Percentiles rank a stretch among this genome's conserved stretches.
Evolutionary conservation across 1,284 basidiomycete genomes (phyloP).

Genomic region (Moniliophthora roreri): DNA sequence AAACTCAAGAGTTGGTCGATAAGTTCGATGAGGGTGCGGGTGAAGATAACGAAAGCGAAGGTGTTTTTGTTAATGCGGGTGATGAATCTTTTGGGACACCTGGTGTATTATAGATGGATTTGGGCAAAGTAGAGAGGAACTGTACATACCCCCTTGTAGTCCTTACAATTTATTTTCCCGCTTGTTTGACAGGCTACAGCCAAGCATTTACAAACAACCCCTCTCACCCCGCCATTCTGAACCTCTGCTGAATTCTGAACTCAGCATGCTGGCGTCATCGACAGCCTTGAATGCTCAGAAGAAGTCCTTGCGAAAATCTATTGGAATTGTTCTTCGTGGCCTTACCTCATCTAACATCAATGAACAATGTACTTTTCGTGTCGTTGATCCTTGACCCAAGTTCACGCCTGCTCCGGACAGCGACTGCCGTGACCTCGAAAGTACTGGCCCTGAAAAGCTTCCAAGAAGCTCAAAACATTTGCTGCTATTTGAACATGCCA

Average conservation of each 20-base stretch:
- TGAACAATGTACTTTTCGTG: slow-evolving; percentile 51
- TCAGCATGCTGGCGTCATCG: not conserved
- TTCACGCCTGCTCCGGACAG: slow-evolving; percentile 32
- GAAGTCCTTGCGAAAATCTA: slow-evolving; percentile 47
- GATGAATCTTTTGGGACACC: not conserved
- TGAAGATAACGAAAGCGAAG: slow-evolving; percentile 27
- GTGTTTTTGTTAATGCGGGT: slow-evolving; percentile 24
- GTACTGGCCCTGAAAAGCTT: slow-evolving; percentile 54
- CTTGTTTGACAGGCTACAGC: too few relatives aligned
- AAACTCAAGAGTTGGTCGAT: slow-evolving; percentile 54
- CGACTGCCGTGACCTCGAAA: slow-evolving; percentile 48
- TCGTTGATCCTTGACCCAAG: slow-evolving; percentile 12
- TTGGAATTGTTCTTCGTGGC: slow-evolving; percentile 42
- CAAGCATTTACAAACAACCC: too few relatives aligned
- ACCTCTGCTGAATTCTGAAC: too few relatives aligned
- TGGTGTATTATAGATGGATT: too few relatives aligned
- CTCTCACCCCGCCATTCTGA: too few relatives aligned
- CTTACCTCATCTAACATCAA: slow-evolving; percentile 45
- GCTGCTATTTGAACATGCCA: slow-evolving; percentile 82
- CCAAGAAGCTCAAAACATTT: slow-evolving; percentile 45
- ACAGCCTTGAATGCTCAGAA: slow-evolving; percentile 40
- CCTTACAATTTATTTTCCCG: too few relatives aligned
- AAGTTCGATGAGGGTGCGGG: slow-evolving; percentile 50
- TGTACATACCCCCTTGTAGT: too few relatives aligned
- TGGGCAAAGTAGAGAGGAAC: too few relatives aligned